Evolutionary conservation across 768 basidiomycete species (phyloP), one percentile per base, ranked within the genome.

Genomic region (Saitozyma sp.): DNA sequence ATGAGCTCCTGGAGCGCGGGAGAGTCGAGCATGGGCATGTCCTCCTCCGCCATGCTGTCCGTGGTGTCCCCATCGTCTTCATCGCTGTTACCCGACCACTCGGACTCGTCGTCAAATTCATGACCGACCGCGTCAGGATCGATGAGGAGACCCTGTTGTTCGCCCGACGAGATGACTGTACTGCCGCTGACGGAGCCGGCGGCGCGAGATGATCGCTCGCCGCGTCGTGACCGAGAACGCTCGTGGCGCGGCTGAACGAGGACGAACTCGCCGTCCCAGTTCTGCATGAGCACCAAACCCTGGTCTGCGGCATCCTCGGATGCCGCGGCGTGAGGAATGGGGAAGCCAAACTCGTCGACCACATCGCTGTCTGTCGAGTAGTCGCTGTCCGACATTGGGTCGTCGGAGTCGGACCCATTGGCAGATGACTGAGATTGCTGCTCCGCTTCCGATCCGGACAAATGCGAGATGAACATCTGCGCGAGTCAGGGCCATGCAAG

Each of bases 31-130:
- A 70, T 68, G 1, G 75, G 75, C 75, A 76, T 76, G 62, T 76
- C 75, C 45, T 76, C 75, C 56, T 76, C 75, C 10, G 68, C 75
- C 75, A 76, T 76, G 38, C 67, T 70, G 48, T 76, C 75, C 17
- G 75, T 76, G 8, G 75, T 76, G 64, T 76, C 72, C 19, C 75
- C 75, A 55, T 66, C 61, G 38, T 67, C 67, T 46, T 76, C 69
- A 53, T 76, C 72, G 20, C 59, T 64, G 58, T 60, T 43, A 9
- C 65, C 74, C 39, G 61, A 62, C 71, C 71, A 73, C 41, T 63
- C 59, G 1, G 65, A 63, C 46, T 64, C 64, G 17, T 61, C 56
- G 29, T 66, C 64, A 41, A 65, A 67, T 54, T 73, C 74, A 6
- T 50, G 51, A 29, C 56, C 68, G 16, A 53, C 58, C 14, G 72